Evolutionary conservation across 441 rosid species (phyloP).

Genomic region (Arabidopsis hybrid): DNA sequence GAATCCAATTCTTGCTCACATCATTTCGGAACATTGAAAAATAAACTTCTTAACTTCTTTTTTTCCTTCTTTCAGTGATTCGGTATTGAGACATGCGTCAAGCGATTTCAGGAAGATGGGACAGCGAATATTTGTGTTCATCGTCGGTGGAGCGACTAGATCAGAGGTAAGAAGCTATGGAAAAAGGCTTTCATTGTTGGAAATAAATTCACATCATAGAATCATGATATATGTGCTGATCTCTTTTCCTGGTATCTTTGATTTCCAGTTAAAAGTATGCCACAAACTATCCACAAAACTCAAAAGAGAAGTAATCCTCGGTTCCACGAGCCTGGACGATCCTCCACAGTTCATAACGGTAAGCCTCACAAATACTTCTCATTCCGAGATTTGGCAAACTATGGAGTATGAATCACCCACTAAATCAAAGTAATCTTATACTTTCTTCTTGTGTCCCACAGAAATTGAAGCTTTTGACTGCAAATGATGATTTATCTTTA

Average conservation of each 20-base stretch:
- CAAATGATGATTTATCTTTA: conserved; percentile 68
- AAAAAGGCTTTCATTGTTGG: not conserved
- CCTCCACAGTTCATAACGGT: conserved; percentile 93
- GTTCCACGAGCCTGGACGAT: conserved; percentile 90
- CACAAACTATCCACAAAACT: conserved; percentile 87
- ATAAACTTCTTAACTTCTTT: not conserved
- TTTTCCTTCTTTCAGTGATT: conserved; percentile 58
- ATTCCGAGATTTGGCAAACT: conserved; percentile 10
- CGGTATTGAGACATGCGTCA: conserved; percentile 71
- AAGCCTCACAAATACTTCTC: conserved; percentile 29
- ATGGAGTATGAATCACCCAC: conserved; percentile 16
- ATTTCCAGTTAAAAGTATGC: conserved; percentile 82
- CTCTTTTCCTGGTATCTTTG: conserved; percentile 3
- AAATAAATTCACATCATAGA: not conserved
- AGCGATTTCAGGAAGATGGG: conserved; percentile 94
- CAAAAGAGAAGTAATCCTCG: conserved; percentile 90
- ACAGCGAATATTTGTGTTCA: conserved; percentile 84
- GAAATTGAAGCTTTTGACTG: conserved; percentile 91
- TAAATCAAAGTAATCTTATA: not conserved
- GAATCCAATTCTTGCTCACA: conserved; percentile 8
- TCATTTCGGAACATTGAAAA: not conserved
- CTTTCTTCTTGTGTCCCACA: conserved; percentile 45
- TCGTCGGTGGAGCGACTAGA: conserved; percentile 96
- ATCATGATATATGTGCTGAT: conserved; percentile 4
- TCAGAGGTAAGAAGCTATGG: conserved; percentile 72